Percentiles rank a stretch among this genome's conserved stretches.
Conservation (phyloP, 768 basidiomycete species). For the Podaxis sp. region DNA sequence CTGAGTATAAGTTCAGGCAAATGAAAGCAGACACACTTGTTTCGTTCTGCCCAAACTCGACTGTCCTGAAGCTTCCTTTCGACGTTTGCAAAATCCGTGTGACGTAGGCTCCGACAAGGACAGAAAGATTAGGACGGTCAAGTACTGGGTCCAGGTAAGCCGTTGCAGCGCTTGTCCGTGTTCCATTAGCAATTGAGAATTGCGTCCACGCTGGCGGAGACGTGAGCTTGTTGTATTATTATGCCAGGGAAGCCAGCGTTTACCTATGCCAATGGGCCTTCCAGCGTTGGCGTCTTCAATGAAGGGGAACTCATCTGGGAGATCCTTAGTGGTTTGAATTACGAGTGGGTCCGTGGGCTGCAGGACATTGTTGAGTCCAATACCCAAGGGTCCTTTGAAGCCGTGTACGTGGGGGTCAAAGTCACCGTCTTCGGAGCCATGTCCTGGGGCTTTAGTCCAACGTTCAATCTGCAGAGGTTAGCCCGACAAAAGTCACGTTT, state of each 20-base stretch:
- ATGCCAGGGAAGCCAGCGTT: not conserved
- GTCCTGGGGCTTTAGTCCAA: conserved; percentile 6
- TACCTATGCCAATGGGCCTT: conserved; percentile 17
- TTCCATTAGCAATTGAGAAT: conserved; percentile 13
- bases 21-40: not conserved
- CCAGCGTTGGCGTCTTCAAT: conserved; percentile 16
- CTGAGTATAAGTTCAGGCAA: not conserved
- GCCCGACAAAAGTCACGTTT: no score
- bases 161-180: conserved; percentile 9
- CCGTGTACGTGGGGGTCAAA: conserved; percentile 16
- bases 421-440: conserved; percentile 7
- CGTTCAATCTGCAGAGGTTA: not conserved
- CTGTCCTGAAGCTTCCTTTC: conserved; percentile 1
- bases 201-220: conserved; percentile 8
- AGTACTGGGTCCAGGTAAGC: conserved; percentile 9
- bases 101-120: conserved; percentile 3
- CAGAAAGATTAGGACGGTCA: conserved; percentile 12
- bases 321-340: conserved; percentile 8
- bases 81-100: conserved; percentile 9
- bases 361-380: conserved; percentile 1
- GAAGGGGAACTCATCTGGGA: conserved; percentile 15
- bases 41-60: conserved; percentile 1
- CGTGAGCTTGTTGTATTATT: not conserved
- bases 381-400: conserved; percentile 12
- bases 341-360: not conserved